Evolutionary conservation across 257 asterid genomes (phyloP).

Genomic region (Solanum sejunctum): DNA sequence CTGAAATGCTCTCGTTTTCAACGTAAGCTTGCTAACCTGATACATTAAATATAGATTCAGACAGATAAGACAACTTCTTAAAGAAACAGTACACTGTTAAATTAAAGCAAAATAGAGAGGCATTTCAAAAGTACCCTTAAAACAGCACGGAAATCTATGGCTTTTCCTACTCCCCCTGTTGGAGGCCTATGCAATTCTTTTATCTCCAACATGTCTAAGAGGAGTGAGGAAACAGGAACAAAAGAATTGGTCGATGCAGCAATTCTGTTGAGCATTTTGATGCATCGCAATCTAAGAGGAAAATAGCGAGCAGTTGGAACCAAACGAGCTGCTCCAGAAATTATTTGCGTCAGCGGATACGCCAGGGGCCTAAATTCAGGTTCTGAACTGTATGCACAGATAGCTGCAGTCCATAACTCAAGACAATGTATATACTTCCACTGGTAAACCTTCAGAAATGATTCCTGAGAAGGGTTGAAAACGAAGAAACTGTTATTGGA

Average conservation of each 20-base stretch:
- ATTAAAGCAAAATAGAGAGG: background rate
- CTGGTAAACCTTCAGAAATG: conserved; percentile 79
- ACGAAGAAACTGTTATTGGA: background rate
- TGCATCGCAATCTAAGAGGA: conserved; percentile 88
- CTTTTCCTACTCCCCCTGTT: conserved; percentile 88
- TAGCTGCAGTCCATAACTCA: conserved; percentile 95
- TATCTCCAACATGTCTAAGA: conserved; percentile 77
- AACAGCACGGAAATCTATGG: conserved; percentile 54
- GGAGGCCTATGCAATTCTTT: conserved; percentile 86
- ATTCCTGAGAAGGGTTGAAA: conserved; percentile 34
- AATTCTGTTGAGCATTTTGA: conserved; percentile 81
- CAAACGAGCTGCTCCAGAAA: conserved; percentile 80
- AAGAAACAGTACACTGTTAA: background rate
- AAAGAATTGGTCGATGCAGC: conserved; percentile 67
- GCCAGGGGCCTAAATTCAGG: conserved; percentile 76
- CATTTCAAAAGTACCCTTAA: conserved; percentile 43
- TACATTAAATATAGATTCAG: conserved; percentile 3
- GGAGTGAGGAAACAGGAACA: conserved; percentile 75
- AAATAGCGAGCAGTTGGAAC: conserved; percentile 81
- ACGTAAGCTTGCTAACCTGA: conserved; percentile 66
- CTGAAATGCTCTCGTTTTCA: conserved; percentile 86
- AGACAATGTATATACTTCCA: conserved; percentile 89
- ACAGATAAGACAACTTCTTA: background rate
- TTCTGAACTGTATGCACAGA: conserved; percentile 66
- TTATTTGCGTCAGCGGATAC: conserved; percentile 83